These are phyloP conservation scores for Diplocarpon rosae DNA, from an alignment of 2,329 filamentous ascomycete genomes.

Conservation along the genomic window DNA sequence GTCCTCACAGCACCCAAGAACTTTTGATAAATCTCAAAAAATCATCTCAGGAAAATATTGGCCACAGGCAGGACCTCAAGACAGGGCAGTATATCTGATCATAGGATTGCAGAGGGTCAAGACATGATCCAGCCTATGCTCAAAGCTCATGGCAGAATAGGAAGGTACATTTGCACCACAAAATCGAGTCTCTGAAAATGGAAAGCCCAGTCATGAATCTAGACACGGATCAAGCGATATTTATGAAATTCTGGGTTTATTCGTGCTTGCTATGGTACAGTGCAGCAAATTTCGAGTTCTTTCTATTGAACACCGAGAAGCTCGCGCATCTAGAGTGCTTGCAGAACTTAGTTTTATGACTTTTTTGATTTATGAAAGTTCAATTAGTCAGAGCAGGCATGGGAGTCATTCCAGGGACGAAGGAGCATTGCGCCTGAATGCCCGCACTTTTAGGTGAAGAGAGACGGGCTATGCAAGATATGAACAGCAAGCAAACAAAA, in stretches of 20 bases:
- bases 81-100: too few relatives aligned
- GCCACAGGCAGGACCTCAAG: too few relatives aligned
- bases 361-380: not conserved
- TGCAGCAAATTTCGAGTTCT: slow-evolving; percentile 2
- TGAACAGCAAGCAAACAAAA: slow-evolving; percentile 23
- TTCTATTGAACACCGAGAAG: slow-evolving; percentile 1
- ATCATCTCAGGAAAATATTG: too few relatives aligned
- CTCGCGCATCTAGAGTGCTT: not conserved
- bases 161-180: too few relatives aligned
- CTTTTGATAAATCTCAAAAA: too few relatives aligned
- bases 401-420: not conserved
- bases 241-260: slow-evolving; percentile 1
- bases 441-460: slow-evolving; percentile 2
- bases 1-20: too few relatives aligned
- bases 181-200: too few relatives aligned
- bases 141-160: too few relatives aligned
- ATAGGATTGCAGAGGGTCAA: too few relatives aligned
- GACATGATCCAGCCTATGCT: too few relatives aligned
- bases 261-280: slow-evolving; percentile 6
- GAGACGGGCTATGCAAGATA: slow-evolving; percentile 20
- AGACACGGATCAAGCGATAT: not conserved
- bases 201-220: too few relatives aligned
- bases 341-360: slow-evolving; percentile 1
- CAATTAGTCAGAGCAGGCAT: slow-evolving; percentile 1
- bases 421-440: not conserved